A percentile compares a stretch with the other conserved stretches of the same genome.
Evolutionary conservation across 208 protist species (phyloP).

Genomic region (Leishmania amazonensis): DNA sequence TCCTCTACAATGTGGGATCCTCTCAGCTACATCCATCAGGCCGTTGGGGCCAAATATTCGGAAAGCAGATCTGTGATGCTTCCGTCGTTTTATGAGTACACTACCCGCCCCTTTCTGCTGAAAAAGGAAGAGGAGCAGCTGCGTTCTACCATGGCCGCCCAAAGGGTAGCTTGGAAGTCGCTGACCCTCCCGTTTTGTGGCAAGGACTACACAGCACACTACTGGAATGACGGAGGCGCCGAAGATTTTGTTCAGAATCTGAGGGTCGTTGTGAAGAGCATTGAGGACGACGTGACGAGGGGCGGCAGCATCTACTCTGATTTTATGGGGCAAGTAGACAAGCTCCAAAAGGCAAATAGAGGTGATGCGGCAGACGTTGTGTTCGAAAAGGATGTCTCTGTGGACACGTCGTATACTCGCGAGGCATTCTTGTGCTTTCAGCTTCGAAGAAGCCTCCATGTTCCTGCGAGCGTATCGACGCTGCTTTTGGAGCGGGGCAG

Average conservation of each 20-base stretch:
- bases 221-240: background rate
- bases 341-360: background rate
- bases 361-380: background rate
- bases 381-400: background rate
- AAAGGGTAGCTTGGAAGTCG: slow-evolving; percentile 1
- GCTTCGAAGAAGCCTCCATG: background rate
- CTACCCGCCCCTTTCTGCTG: background rate
- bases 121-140: background rate
- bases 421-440: background rate
- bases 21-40: slow-evolving; percentile 5
- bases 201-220: background rate
- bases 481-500: background rate
- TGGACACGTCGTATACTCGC: background rate
- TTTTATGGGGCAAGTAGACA: background rate
- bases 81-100: slow-evolving; percentile 6
- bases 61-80: background rate
- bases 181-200: background rate
- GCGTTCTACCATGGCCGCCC: background rate
- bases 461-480: background rate
- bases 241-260: background rate
- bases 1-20: background rate
- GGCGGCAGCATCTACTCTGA: background rate
- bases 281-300: background rate
- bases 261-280: background rate
- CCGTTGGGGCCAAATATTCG: background rate